Percentiles rank a stretch among this genome's conserved stretches.
These are phyloP conservation scores for Marchantia paleacea DNA, from an alignment of 225 moss, liverwort and hornwort species.

Conservation along the genomic window DNA sequence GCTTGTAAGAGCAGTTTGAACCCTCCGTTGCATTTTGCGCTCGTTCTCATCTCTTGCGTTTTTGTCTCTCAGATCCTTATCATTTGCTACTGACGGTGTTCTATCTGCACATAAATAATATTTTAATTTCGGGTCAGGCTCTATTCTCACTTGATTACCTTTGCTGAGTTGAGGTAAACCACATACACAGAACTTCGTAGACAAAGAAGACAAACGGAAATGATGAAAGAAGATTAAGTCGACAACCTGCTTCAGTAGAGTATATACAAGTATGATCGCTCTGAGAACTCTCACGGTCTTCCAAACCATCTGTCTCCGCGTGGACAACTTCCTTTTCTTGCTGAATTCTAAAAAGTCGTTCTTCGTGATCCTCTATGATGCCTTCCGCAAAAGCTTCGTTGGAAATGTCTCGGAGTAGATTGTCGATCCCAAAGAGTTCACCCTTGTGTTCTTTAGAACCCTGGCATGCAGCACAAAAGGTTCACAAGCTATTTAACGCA, in stretches of 20 bases:
- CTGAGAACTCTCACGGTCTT: constrained; percentile 19
- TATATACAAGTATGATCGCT: constrained; percentile 18
- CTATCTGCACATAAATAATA: constrained; percentile 10
- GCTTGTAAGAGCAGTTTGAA: constrained; percentile 27
- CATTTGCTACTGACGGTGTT: constrained; percentile 11
- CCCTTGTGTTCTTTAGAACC: constrained; percentile 88
- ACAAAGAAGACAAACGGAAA: not conserved
- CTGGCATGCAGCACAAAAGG: constrained; percentile 40
- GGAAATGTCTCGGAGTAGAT: constrained; percentile 75
- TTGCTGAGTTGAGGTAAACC: too few species aligned
- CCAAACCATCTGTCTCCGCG: constrained; percentile 12
- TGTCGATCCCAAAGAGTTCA: constrained; percentile 86
- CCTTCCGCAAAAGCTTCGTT: constrained; percentile 69
- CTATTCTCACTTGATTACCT: too few species aligned
- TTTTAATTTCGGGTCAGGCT: too few species aligned
- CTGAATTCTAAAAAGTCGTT: constrained; percentile 50
- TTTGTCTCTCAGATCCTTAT: constrained; percentile 4
- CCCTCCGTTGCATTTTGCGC: constrained; percentile 3
- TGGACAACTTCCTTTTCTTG: not conserved
- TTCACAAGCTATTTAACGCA: not conserved
- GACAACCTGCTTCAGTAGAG: constrained; percentile 18
- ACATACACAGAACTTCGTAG: not conserved
- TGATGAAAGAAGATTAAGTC: not conserved
- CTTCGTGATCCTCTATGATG: constrained; percentile 84
- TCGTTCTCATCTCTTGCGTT: constrained; percentile 18